Conservation (phyloP, 345 rosid genomes). For the Erysimum cheiranthoides region DNA sequence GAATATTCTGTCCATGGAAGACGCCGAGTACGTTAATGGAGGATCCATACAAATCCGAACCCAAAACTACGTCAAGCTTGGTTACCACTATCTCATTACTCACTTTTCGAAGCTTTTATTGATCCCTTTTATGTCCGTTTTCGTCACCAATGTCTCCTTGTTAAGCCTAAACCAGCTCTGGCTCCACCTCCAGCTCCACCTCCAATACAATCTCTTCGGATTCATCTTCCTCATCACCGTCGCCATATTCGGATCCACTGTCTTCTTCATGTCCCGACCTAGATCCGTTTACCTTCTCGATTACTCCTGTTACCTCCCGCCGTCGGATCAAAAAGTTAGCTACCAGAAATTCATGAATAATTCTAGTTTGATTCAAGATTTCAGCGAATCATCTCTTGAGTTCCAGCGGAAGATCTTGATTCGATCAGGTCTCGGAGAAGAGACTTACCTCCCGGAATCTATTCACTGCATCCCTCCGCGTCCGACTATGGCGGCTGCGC, state of each 20-base stretch:
- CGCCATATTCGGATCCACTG: slow-evolving; percentile 58
- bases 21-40: slow-evolving; percentile 33
- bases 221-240: slow-evolving; percentile 58
- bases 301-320: slow-evolving; percentile 81
- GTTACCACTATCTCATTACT: slow-evolving; percentile 70
- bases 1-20: slow-evolving; percentile 40
- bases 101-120: slow-evolving; percentile 61
- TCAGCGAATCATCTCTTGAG: slow-evolving; percentile 70
- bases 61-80: slow-evolving; percentile 69
- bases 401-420: slow-evolving; percentile 79
- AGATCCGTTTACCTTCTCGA: slow-evolving; percentile 75
- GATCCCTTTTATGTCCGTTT: slow-evolving; percentile 58
- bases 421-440: slow-evolving; percentile 90
- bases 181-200: slow-evolving; percentile 65
- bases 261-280: slow-evolving; percentile 75
- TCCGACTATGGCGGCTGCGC: slow-evolving; percentile 83
- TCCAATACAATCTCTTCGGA: slow-evolving; percentile 59
- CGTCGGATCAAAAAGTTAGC: slow-evolving; percentile 55
- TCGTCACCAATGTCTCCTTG: slow-evolving; percentile 53
- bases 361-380: slow-evolving; percentile 59
- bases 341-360: slow-evolving; percentile 69
- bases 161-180: slow-evolving; percentile 64
- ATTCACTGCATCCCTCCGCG: slow-evolving; percentile 74
- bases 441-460: slow-evolving; percentile 77
- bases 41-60: slow-evolving; percentile 62